A percentile compares a stretch with the other conserved stretches of the same genome.
phyloP scores from a whole-genome alignment of 129 eudicot species.

The Flaveria sonorensis region DNA sequence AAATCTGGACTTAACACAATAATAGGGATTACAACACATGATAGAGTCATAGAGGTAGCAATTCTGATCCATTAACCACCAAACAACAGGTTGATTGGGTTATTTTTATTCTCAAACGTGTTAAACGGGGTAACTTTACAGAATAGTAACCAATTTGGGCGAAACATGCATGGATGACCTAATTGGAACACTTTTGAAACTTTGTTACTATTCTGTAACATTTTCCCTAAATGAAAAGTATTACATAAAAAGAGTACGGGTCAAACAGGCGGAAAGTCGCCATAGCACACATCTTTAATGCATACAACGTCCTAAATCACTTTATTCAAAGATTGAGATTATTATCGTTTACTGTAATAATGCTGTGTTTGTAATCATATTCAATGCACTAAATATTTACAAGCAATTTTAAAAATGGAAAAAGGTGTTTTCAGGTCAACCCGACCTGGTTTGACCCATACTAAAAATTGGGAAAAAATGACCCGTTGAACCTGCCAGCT shows the following conservation, averaged over 20 bases:
- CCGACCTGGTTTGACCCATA: neutral
- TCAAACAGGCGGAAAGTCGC: neutral
- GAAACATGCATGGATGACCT: too few species aligned
- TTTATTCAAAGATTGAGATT: neutral
- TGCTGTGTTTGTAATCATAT: neutral
- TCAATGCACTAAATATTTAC: neutral
- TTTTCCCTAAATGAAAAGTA: neutral
- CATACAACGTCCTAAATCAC: neutral
- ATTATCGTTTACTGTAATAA: neutral
- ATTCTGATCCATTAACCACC: neutral
- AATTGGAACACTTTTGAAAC: too few species aligned
- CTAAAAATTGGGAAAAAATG: neutral
- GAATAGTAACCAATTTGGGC: too few species aligned
- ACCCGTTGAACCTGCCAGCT: neutral
- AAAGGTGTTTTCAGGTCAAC: neutral
- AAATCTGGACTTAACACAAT: neutral
- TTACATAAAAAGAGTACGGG: neutral
- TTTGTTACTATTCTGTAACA: too few species aligned
- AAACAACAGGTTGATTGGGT: neutral
- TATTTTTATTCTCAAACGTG: neutral
- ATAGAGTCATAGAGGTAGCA: neutral
- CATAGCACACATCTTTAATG: neutral
- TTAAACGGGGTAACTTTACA: too few species aligned
- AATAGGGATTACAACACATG: conserved; percentile 3
- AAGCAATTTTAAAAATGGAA: neutral